Base-by-base conservation (phyloP, 2,329 filamentous ascomycete genomes). In the Fusarium zealandicum region DNA sequence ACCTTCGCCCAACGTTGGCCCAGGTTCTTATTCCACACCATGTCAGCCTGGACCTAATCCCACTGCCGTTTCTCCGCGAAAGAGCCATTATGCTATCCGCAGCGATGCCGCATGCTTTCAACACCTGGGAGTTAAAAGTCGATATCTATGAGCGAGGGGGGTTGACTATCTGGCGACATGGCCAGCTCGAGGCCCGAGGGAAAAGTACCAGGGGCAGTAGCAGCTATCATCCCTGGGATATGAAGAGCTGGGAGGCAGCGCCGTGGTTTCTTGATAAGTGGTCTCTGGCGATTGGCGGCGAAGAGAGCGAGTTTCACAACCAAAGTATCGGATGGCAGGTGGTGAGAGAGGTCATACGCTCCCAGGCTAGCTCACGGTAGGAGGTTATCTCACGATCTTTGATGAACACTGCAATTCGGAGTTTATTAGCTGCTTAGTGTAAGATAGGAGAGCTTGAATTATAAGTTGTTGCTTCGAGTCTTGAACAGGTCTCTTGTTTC, bases 181-280 rank as follows among this genome's bases (percentile, higher is more conserved):
- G 50, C 1, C 40, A 44, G 1, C 20, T 36, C 9, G 25, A 25
- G 6, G 42, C 14, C 3, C 30, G 10, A 28, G 40, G 27, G 10
- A 36, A 8, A 14, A 25, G 14, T 0, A n/a, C 6, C 1, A 33
- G 17, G 3, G 4, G 1, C 0, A 18, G 38, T 3, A 44, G 54
- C 2, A 37, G 20, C 0, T 69, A 64, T 18, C 63, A 59, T 2
- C 68, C 68, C 1, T 70, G 68, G 68, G 65, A 69, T 2, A 63
- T 64, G 59, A 59, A 51, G 32, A 63, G 64, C 2, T 70, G 68
- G 68, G 65, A 70, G 18, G 68, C 66, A n/a, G 48, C 59, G 2
- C 63, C 63, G 2, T 70, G 68, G 68, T 70, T 70, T 20, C 14
- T 70, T 8, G 37, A 54, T 6, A 70, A 70, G 27, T 70, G 67